Evolutionary conservation across 2,329 filamentous ascomycete species (phyloP), one percentile per base, ranked within the genome.

Genomic region (Sodiomyces alkalinus): DNA sequence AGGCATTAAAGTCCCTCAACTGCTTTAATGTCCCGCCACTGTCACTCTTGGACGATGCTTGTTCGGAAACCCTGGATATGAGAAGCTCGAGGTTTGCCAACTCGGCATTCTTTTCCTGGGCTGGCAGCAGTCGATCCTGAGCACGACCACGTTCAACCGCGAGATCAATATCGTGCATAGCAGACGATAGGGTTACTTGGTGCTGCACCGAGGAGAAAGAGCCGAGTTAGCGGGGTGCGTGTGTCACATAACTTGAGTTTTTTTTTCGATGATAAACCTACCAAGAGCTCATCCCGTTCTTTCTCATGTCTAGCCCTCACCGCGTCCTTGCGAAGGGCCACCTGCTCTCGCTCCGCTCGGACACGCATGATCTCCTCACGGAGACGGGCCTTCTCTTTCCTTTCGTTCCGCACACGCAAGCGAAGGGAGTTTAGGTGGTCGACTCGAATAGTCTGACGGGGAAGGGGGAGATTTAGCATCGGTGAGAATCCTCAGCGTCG

Each of bases 91-190:
- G 55, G 22, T 73, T 74, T 19, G 57, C 58, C 27, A 71, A 47
- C 17, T 70, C 63, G 1, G 60, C 60, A 25, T 47, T 46, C 36
- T 63, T 64, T 36, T 64, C 52, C 35, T 58, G 56, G 10, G 58
- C 53, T 2, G 51, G 43, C 2, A 57, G 47, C 8, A 65, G 47
- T 15, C 64, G 56, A 1, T 60, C 52, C 2, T 62, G 64, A 15
- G 60, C 58, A 4, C 56, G 55, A 21, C 62, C 60, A 24, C 60
- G 58, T 26, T 64, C 59, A 7, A 66, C 55, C 1, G 64, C 69
- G 12, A 75, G 47, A 29, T 76, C 71, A 31, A 77, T 61, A 33
- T 75, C 66, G 37, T 76, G 64, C 59, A 76, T 67, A 6, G 62
- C 48, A 4, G 61, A 57, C 12, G 73, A 77, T 11, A 74, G 53